Evolutionary conservation across 2,329 filamentous ascomycete genomes (phyloP).

Genomic region (Stylonectria norvegica): DNA sequence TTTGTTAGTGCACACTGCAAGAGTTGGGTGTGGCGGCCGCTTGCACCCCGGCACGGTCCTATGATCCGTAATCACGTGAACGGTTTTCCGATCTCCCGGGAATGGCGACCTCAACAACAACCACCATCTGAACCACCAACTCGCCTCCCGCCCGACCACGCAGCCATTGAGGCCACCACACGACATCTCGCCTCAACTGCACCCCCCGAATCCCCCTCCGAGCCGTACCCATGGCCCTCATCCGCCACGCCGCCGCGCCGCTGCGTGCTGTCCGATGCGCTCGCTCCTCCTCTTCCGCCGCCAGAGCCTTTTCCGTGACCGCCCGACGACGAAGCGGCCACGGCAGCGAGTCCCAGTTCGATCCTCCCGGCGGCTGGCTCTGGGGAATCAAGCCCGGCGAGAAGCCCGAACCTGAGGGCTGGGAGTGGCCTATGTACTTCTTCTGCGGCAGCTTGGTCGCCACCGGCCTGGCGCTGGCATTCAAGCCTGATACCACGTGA

Average conservation of each 20-base stretch:
- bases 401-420: slow-evolving; percentile 94
- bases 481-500: slow-evolving; percentile 98
- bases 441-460: slow-evolving; percentile 76
- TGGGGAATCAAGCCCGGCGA: slow-evolving; percentile 92
- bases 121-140: slow-evolving; percentile 18
- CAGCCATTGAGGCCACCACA: slow-evolving; percentile 30
- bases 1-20: too few species aligned
- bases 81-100: slow-evolving; percentile 22
- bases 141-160: slow-evolving; percentile 17
- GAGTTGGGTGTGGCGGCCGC: too few species aligned
- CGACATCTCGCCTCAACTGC: slow-evolving; percentile 2
- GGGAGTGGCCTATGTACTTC: slow-evolving; percentile 84
- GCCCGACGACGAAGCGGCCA: slow-evolving; percentile 40
- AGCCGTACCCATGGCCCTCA: slow-evolving; percentile 32
- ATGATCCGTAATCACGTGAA: slow-evolving; percentile 21
- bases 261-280: slow-evolving; percentile 36
- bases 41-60: slow-evolving; percentile 3
- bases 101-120: slow-evolving; percentile 16
- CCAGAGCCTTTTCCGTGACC: slow-evolving; percentile 44
- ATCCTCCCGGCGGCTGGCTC: slow-evolving; percentile 87
- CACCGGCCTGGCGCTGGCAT: slow-evolving; percentile 78
- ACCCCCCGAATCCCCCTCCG: slow-evolving; percentile 20
- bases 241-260: slow-evolving; percentile 36
- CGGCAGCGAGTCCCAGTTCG: slow-evolving; percentile 71
- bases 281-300: slow-evolving; percentile 30